Evolutionary conservation across 1,139 yeast genomes (phyloP).

Genomic region (Debaryomycetaceae sp.): DNA sequence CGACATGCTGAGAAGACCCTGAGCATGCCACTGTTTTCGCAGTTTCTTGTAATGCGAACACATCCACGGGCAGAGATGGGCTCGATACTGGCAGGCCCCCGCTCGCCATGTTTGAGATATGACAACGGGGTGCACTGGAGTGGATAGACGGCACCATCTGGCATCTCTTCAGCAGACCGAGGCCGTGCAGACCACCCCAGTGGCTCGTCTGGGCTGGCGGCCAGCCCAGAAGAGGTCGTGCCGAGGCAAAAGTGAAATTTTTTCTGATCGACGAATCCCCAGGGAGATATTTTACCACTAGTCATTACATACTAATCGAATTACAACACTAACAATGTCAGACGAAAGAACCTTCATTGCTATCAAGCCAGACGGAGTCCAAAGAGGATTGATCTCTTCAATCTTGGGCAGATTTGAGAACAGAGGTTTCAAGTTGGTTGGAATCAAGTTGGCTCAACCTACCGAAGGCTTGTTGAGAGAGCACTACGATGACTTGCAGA

Average conservation of each 20-base stretch:
- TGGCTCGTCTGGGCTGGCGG: too few species aligned
- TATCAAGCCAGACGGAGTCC: conserved; percentile 99
- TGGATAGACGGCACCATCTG: too few species aligned
- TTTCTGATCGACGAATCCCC: not conserved
- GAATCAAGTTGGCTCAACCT: conserved; percentile 87
- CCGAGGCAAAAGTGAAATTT: not conserved
- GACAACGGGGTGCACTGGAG: too few species aligned
- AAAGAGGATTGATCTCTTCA: conserved; percentile 91
- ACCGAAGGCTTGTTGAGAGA: conserved; percentile 82
- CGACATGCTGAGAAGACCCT: too few species aligned
- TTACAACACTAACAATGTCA: conserved; percentile 30
- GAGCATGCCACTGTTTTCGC: too few species aligned
- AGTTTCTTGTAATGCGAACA: too few species aligned
- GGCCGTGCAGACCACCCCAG: too few species aligned
- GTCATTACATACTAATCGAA: not conserved
- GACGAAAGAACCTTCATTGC: conserved; percentile 98
- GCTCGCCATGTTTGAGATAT: too few species aligned
- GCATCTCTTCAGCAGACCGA: too few species aligned
- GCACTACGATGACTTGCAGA: conserved; percentile 93
- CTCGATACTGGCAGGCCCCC: too few species aligned
- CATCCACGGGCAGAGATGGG: too few species aligned
- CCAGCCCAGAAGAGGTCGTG: not conserved
- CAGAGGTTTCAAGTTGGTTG: conserved; percentile 95
- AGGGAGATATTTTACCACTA: not conserved
- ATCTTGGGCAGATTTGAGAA: conserved; percentile 93